A percentile compares a stretch with the other conserved stretches of the same genome.
These are phyloP conservation scores for Atkinsonella texensis DNA, from an alignment of 2,329 filamentous ascomycete species.

Conservation along the genomic window DNA sequence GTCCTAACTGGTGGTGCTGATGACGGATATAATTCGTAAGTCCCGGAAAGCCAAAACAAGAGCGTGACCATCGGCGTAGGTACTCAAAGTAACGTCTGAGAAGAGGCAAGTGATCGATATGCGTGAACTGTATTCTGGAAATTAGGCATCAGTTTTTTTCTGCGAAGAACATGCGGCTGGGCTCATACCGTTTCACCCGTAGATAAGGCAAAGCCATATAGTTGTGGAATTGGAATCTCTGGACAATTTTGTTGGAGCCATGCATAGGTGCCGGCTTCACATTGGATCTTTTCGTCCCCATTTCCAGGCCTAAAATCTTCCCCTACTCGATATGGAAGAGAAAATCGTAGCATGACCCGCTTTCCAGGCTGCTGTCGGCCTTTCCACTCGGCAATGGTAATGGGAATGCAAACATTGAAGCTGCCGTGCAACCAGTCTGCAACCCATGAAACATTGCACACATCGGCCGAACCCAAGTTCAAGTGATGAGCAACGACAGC, in stretches of 20 bases:
- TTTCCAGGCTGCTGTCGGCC: too few relatives aligned
- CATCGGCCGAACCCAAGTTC: too few relatives aligned
- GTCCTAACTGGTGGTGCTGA: background rate
- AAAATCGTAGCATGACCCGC: conserved; percentile 21
- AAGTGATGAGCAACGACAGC: too few relatives aligned
- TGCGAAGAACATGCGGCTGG: too few relatives aligned
- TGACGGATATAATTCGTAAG: background rate
- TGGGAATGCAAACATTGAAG: conserved; percentile 24
- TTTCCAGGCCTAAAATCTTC: conserved; percentile 21
- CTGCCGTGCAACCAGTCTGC: conserved; percentile 19
- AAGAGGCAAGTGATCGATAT: background rate
- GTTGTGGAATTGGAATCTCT: conserved; percentile 10
- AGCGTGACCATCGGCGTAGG: too few relatives aligned
- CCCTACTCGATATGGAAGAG: background rate
- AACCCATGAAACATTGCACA: too few relatives aligned
- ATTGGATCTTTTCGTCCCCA: conserved; percentile 27
- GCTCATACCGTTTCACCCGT: background rate
- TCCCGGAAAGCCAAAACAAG: too few relatives aligned
- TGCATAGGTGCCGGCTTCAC: conserved; percentile 12
- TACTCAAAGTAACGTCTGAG: too few relatives aligned
- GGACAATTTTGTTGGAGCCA: conserved; percentile 15
- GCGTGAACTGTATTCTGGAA: background rate
- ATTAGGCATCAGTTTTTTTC: background rate
- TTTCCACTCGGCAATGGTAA: conserved; percentile 16
- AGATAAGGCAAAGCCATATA: conserved; percentile 12